A percentile compares a stretch with the other conserved stretches of the same genome.
Conservation (phyloP, 768 basidiomycete species). For the Lentinula boryana region DNA sequence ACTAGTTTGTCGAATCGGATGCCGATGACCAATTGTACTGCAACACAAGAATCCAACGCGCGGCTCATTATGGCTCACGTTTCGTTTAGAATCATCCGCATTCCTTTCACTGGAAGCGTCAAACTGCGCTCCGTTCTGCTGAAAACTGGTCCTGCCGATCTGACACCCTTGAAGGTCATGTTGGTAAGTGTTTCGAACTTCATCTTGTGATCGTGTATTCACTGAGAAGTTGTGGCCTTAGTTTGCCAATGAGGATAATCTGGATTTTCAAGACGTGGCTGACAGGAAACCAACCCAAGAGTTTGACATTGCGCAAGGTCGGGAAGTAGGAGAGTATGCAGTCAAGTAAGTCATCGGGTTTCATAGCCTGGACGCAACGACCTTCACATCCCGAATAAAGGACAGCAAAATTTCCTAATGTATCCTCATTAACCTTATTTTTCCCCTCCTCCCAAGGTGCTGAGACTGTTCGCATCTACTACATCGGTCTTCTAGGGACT, state of each 20-base stretch:
- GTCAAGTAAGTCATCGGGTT: conserved; percentile 51
- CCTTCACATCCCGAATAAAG: conserved; percentile 28
- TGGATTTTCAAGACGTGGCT: conserved; percentile 76
- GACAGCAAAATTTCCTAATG: conserved; percentile 79
- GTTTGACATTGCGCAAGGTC: conserved; percentile 59
- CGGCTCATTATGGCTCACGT: neutral
- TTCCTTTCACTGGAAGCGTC: conserved; percentile 87
- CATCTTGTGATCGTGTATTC: neutral
- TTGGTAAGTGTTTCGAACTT: conserved; percentile 42
- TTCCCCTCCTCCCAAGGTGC: conserved; percentile 79
- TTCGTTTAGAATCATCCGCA: conserved; percentile 60
- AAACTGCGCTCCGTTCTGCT: conserved; percentile 77
- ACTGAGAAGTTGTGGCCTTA: conserved; percentile 20
- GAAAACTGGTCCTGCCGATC: conserved; percentile 76
- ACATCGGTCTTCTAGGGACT: conserved; percentile 78
- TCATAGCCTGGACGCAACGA: neutral
- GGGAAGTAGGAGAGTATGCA: conserved; percentile 81
- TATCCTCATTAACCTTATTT: conserved; percentile 78
- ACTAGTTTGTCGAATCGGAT: conserved; percentile 80
- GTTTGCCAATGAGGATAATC: conserved; percentile 71
- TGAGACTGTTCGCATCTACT: conserved; percentile 72
- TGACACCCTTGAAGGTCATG: conserved; percentile 67
- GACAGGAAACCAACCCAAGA: conserved; percentile 65
- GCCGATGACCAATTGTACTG: conserved; percentile 83
- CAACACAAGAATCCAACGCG: neutral